Base-by-base conservation (phyloP, 768 basidiomycete genomes). In the Aureoboletus auriporus region DNA sequence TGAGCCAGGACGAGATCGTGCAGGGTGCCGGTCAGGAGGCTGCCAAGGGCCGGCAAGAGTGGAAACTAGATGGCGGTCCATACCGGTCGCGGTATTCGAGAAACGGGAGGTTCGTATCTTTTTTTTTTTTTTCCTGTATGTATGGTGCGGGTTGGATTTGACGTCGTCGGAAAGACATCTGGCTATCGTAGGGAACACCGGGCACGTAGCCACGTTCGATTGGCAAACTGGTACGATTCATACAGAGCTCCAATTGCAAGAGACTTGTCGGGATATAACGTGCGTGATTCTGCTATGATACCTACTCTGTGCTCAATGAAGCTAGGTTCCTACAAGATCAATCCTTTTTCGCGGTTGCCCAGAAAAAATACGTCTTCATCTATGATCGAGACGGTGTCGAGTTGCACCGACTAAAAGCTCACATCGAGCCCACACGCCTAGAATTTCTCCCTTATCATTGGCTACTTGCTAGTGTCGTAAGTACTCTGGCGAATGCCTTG, bases 381-480 rank as follows among this genome's bases (percentile, higher is more conserved):
- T 98, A 99, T 55, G 96, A 98, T 68, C 79, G 84, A 29, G 81
- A 92, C 56, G 95, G 96, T 17, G 86, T 96, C 12, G 96, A 98
- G 64, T 68, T 99, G 5, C 96, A 98, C 60, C 76, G 82, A 53
- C 73, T 93, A 12, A 86, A 86, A 62, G 73, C 82, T 1, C 90
- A 93, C 57, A 79, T 96, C 52, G 96, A 98, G 59, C 88, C 92
- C 2, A 91, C 89, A 6, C 75, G 86, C 50, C 77, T 99, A 34
- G 91, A 94, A 59, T 98, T 92, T 63, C 75, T 99, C 7, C 93
- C 92, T 0, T 97, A 93, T 58, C 96, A 99, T 63, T 99, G 91
- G 86, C 75, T 99, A 9, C 78, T 99, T 3, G 90, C 82, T 10
- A 85, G 81, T 52, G 75, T 93, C 13, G 92, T 93, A 62, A 48